Conservation (phyloP, 2,329 filamentous ascomycete species). For the Pseudogymnoascus destructans region DNA sequence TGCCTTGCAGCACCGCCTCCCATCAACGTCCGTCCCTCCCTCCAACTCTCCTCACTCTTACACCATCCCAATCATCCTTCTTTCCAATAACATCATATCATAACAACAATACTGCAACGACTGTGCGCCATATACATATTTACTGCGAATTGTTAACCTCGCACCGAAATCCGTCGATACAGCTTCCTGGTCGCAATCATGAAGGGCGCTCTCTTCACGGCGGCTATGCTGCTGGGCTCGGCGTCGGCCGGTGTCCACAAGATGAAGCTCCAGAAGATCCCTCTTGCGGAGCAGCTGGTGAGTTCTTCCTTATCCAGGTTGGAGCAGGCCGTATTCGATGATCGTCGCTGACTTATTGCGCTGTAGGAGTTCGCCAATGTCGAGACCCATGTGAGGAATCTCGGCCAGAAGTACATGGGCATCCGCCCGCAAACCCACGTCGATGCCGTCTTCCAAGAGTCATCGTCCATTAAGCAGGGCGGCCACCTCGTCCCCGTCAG, state of each 20-base stretch:
- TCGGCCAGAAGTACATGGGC: slow-evolving; percentile 96
- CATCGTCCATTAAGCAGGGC: slow-evolving; percentile 48
- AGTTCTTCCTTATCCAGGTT: slow-evolving; percentile 28
- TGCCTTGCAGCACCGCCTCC: slow-evolving; percentile 2
- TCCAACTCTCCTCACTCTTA: not conserved
- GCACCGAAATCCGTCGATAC: not conserved
- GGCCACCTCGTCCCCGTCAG: slow-evolving; percentile 75
- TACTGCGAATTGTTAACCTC: not conserved
- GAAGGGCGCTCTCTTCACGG: slow-evolving; percentile 74
- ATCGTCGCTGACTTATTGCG: slow-evolving; percentile 18
- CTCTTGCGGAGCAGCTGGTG: slow-evolving; percentile 84
- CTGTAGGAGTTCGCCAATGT: slow-evolving; percentile 62
- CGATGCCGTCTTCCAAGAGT: slow-evolving; percentile 67
- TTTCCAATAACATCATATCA: not conserved
- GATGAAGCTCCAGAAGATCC: slow-evolving; percentile 95
- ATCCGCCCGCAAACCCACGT: slow-evolving; percentile 54
- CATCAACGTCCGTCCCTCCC: not conserved
- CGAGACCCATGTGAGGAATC: slow-evolving; percentile 64
- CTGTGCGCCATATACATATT: not conserved
- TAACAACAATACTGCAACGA: not conserved
- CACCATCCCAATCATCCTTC: not conserved
- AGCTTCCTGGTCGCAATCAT: slow-evolving; percentile 37
- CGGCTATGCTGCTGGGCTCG: slow-evolving; percentile 68
- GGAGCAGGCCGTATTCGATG: slow-evolving; percentile 8
- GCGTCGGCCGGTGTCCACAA: slow-evolving; percentile 82